These are phyloP conservation scores for Phellinidium pouzarii DNA, from an alignment of 1,284 basidiomycete species.

Conservation along the genomic window DNA sequence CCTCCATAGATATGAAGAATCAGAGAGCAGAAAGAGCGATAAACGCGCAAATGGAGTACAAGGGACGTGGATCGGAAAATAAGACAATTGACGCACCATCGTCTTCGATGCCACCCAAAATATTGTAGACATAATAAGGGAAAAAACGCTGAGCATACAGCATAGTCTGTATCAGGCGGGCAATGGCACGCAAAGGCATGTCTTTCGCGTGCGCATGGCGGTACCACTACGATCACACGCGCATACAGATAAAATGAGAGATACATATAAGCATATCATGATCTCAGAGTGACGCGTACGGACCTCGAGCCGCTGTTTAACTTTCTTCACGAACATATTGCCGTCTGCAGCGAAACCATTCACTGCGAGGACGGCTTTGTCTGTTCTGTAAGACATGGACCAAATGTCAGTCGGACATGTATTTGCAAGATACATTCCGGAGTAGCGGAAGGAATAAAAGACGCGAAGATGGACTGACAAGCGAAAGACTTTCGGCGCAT, in stretches of 20 bases:
- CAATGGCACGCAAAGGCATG: constrained; percentile 88
- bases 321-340: constrained; percentile 92
- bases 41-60: neutral
- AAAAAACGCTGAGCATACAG: constrained; percentile 91
- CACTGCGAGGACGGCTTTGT: constrained; percentile 86
- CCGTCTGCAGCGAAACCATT: constrained; percentile 95
- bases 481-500: constrained; percentile 87
- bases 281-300: constrained; percentile 22
- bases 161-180: constrained; percentile 93
- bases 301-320: constrained; percentile 89
- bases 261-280: constrained; percentile 7
- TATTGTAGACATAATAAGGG: constrained; percentile 95
- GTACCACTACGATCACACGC: constrained; percentile 68
- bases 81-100: constrained; percentile 63
- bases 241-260: constrained; percentile 2
- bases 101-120: constrained; percentile 89
- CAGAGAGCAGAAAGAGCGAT: neutral
- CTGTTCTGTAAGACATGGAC: constrained; percentile 53
- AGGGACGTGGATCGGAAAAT: neutral
- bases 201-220: constrained; percentile 90
- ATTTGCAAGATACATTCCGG: neutral
- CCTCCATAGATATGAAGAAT: no score
- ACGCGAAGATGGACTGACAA: constrained; percentile 45
- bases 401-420: neutral
- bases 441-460: constrained; percentile 8